Evolutionary conservation across 1,284 basidiomycete genomes (phyloP), one percentile per base, ranked within the genome.

Genomic region (Moesziomyces sp.): DNA sequence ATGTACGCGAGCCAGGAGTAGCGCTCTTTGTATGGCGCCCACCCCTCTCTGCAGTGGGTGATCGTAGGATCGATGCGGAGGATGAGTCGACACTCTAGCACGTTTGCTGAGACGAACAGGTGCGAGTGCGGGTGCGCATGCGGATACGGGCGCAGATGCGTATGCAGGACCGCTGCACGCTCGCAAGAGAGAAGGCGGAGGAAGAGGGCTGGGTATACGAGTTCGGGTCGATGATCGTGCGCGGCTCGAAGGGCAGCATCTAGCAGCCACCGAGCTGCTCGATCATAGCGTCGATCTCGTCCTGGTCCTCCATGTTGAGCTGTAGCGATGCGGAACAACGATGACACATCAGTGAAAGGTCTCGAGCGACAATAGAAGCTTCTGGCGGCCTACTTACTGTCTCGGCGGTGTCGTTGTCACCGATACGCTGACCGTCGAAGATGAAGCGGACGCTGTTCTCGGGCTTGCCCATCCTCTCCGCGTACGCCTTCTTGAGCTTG

Each of bases 401-500:
- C 40, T 81, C 80, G 14, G 82, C 81, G 5, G 82, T 83, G 70
- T 83, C 81, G 23, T 82, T 78, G 60, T 83, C 81, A 43, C 74
- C 77, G 53, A 83, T 77, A 30, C 82, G 74, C 54, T 78, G 75
- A 26, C 82, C 82, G 46, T 83, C 82, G 54, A 80, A 81, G 57
- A 83, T 76, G 71, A 83, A 83, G 6, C 82, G 80, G 40, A 83
- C 80, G 49, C 74, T 74, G 63, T 78, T 81, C 54, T 78, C 77
- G 24, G 79, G 77, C 86, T 95, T 95, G 73, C 94, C 94, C 46
- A 97, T 93, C 84, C 95, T 94, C 84, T 88, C 90, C 56, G 94
- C 94, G 86, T 97, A 97, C 24, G 94, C 94, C 75, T 89, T 91
- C 86, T 95, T 91, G 26, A 97, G 89, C 87, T 97, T 97, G 87